Conservation (phyloP, 2,329 filamentous ascomycete genomes). For the Botryotinia narcissicola region DNA sequence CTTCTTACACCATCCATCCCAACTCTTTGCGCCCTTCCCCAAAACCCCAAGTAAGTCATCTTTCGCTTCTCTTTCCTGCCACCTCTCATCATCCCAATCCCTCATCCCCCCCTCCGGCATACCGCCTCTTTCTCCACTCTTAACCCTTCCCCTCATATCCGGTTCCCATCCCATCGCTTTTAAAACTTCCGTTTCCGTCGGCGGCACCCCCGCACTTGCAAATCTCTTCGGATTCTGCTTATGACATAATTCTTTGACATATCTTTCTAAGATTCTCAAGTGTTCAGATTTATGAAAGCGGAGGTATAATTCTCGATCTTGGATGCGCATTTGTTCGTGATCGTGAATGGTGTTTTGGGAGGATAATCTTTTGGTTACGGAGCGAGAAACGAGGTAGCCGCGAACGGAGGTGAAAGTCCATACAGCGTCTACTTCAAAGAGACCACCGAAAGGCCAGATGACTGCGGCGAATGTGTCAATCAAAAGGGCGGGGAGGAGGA, state of each 20-base stretch:
- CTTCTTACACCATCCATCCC: conserved; percentile 19
- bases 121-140: conserved; percentile 2
- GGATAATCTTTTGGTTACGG: background rate
- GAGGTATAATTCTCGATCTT: background rate
- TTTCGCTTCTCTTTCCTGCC: conserved; percentile 19
- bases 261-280: background rate
- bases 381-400: conserved; percentile 21
- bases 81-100: conserved; percentile 23
- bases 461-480: conserved; percentile 31
- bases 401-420: conserved; percentile 37
- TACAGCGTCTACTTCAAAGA: conserved; percentile 37
- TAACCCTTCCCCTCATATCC: conserved; percentile 16
- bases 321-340: background rate
- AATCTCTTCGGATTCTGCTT: conserved; percentile 20
- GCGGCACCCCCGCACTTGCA: conserved; percentile 21
- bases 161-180: conserved; percentile 23
- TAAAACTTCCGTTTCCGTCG: conserved; percentile 21
- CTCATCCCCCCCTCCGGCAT: conserved; percentile 11
- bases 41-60: conserved; percentile 21
- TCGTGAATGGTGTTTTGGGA: background rate
- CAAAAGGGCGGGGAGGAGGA: conserved; percentile 8
- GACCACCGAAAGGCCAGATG: conserved; percentile 39
- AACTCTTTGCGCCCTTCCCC: conserved; percentile 20
- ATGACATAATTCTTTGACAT: conserved; percentile 2
- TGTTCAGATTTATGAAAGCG: background rate